phyloP scores from a whole-genome alignment of 2,329 filamentous ascomycete species.

The Pseudogymnoascus sp. region DNA sequence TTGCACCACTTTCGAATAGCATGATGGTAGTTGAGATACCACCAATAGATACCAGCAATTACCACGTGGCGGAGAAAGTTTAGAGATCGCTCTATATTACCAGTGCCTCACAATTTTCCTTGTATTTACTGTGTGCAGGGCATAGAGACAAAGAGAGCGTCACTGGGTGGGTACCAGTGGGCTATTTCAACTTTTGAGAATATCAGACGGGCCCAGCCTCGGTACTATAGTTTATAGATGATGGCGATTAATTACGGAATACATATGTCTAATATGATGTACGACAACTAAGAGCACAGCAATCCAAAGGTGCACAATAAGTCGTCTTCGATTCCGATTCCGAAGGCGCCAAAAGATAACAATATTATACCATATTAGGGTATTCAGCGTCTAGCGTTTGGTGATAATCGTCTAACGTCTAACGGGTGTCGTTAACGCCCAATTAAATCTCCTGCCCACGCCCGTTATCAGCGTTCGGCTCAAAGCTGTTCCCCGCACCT shows the following conservation, averaged over 20 bases:
- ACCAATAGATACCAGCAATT: background rate
- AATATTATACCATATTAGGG: background rate
- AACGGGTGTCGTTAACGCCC: background rate
- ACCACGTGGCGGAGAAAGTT: background rate
- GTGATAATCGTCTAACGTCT: slow-evolving; percentile 1
- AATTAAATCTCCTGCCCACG: background rate
- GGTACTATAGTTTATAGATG: background rate
- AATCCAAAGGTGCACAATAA: background rate
- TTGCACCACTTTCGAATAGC: background rate
- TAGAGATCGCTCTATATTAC: background rate
- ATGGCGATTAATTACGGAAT: background rate
- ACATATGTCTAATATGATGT: background rate
- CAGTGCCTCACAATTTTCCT: background rate
- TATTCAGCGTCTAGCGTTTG: background rate
- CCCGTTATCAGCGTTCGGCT: background rate
- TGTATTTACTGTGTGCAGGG: background rate
- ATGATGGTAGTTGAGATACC: background rate
- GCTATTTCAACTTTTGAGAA: background rate
- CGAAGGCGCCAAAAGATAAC: background rate
- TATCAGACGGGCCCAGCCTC: background rate
- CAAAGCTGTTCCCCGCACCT: background rate
- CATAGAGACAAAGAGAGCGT: too few relatives aligned
- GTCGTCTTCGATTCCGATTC: background rate
- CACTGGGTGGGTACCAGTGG: background rate
- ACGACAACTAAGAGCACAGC: background rate